Base-by-base conservation (phyloP, 2,329 filamentous ascomycete genomes). In the Cladobotryum protrusum region DNA sequence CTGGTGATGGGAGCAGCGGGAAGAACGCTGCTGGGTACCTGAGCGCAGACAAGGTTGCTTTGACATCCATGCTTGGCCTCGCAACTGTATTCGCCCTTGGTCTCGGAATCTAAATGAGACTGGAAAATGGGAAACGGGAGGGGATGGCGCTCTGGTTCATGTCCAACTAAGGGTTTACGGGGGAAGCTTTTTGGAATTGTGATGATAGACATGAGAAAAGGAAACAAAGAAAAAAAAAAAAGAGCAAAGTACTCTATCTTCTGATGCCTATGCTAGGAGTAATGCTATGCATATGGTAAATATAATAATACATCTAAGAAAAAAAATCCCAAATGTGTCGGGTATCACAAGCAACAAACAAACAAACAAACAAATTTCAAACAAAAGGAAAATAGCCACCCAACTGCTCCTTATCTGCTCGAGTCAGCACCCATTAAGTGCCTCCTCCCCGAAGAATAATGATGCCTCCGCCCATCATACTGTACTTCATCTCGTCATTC, bases 21-120 rank as follows among this genome's bases (percentile, higher is more conserved):
- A 56, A 60, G 29, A 39, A 45, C 29, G 63, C 56, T 36, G 63
- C 61, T 24, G 58, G 54, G 7, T 33, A 50, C 1, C 15, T 62
- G 24, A 56, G 54, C 3, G 57, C 58, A 3, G 59, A 67, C 50
- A 53, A 50, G 32, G 44, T 56, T 35, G 61, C 63, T 4, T 49
- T 76, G 50, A 57, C 63, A 15, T 63, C 63, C 14, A 61, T 68
- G 7, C 64, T 67, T 15, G 72, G 63, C 9, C 54, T 77, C 42
- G 65, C 68, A 14, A 58, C 66, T 49, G 58, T 59, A 4, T 71
- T 75, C 49, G 66, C 62, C 20, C 57, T 67, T 35, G 68, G 67
- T 6, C 51, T 74, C 53, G 63, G 63, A 39, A 37, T 69, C 46
- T 73, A 59, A 64, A 20, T 17, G 36, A 39, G 36, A 18, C 35